Evolutionary conservation across 306 rosid genomes (phyloP), one percentile per base, ranked within the genome.

Genomic region (Lagenaria siceraria): DNA sequence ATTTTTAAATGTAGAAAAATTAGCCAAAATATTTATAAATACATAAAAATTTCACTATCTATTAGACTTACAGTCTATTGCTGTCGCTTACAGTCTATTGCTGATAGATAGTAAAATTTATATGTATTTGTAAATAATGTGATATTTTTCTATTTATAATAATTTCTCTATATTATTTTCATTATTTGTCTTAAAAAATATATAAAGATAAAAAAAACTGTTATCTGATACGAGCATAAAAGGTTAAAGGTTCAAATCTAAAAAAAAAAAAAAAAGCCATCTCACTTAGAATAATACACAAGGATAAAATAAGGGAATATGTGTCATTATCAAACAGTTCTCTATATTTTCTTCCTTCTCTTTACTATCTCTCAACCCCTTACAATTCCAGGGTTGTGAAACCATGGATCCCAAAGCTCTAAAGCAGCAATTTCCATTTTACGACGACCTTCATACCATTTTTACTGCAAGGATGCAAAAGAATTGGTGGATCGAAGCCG

Each of bases 351-450:
- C 2, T 33, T 33, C 2, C 0, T 36, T 64, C 49, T 64, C 49
- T 19, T 35, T 35, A 36, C 48, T 64, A 10, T 15, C 25, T 63
- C 12, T 66, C 49, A n/a, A 21, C 15, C 1, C 4, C 1, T 49
- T 12, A 17, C 29, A 58, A 5, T 22, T 64, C 38, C 3, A 77
- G 99, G 99, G 92, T 46, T 95, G 96, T 85, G 99, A 95, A 80
- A 89, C 97, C 8, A 84, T 85, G 86, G 99, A 90, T 85, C 77
- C 85, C 14, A 96, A 88, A 65, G 78, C 81, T 0, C 27, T 72
- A 75, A 85, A 90, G 80, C 96, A 89, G 40, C 97, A 90, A 77
- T 95, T 95, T 78, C 97, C 99, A 6, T 92, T 85, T 75, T 95
- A 90, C 91, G 85, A 77, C 40, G 99, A 95, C 60, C 85, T 95